Conservation (phyloP, 768 basidiomycete genomes). For the Phylloporus rhodoxanthus region DNA sequence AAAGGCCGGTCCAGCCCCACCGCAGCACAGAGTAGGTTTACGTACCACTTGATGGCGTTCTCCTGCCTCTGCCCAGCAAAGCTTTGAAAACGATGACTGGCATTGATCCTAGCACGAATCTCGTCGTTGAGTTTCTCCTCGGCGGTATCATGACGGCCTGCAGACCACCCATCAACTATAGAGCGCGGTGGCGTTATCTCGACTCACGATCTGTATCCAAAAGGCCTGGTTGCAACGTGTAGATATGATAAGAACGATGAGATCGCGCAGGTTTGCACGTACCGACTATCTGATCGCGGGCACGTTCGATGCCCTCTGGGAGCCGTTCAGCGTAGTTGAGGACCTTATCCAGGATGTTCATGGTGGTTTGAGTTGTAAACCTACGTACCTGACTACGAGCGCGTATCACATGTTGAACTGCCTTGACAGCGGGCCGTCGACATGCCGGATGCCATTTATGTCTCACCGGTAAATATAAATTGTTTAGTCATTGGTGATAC, state of each 20-base stretch:
- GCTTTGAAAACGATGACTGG: slow-evolving; percentile 74
- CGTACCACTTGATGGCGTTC: slow-evolving; percentile 80
- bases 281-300: slow-evolving; percentile 35
- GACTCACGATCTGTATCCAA: slow-evolving; percentile 32
- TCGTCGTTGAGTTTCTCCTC: slow-evolving; percentile 67
- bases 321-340: slow-evolving; percentile 31
- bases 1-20: background rate
- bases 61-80: slow-evolving; percentile 70
- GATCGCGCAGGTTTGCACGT: slow-evolving; percentile 1
- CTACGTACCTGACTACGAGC: background rate
- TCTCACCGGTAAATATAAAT: background rate
- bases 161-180: background rate
- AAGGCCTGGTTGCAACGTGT: slow-evolving; percentile 23
- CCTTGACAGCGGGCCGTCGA: slow-evolving; percentile 1
- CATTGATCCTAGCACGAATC: slow-evolving; percentile 68
- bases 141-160: slow-evolving; percentile 68
- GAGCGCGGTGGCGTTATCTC: background rate
- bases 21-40: background rate
- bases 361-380: slow-evolving; percentile 15
- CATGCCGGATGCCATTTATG: background rate
- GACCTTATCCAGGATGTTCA: slow-evolving; percentile 39
- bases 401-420: background rate
- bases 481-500: background rate
- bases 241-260: background rate
- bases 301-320: slow-evolving; percentile 35